A percentile compares a stretch with the other conserved stretches of the same genome.
Conservation (phyloP, 2,329 filamentous ascomycete genomes). For the Davidsoniella virescens region DNA sequence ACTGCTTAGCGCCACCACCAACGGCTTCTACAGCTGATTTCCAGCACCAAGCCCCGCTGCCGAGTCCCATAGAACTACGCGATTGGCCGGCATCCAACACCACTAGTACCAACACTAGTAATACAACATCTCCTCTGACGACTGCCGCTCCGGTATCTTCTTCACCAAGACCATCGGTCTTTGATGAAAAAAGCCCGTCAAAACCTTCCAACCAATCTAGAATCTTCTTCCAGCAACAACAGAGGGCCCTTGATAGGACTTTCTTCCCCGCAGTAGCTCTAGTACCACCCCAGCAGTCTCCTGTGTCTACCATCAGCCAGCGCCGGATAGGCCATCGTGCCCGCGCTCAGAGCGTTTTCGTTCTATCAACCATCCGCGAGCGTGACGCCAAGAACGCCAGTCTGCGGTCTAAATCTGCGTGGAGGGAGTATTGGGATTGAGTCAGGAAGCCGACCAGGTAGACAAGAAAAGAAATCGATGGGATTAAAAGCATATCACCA, state of each 20-base stretch:
- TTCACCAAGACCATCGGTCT: too few species aligned
- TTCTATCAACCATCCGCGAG: neutral
- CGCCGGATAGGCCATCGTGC: neutral
- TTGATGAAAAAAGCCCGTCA: too few species aligned
- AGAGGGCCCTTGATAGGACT: neutral
- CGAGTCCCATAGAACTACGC: constrained; percentile 3
- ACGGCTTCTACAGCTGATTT: neutral
- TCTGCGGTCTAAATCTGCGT: constrained; percentile 2
- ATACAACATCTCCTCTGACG: neutral
- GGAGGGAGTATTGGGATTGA: constrained; percentile 11
- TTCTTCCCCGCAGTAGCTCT: neutral
- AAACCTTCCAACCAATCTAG: neutral
- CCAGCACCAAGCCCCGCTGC: neutral
- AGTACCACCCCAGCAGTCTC: neutral
- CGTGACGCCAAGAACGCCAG: neutral
- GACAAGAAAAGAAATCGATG: neutral
- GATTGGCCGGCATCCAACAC: neutral
- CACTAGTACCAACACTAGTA: neutral
- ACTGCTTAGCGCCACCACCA: neutral
- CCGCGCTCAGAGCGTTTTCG: neutral
- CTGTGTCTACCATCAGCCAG: too few species aligned
- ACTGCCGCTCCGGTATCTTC: neutral
- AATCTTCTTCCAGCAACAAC: neutral
- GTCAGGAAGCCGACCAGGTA: neutral
- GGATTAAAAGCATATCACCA: neutral